Conservation (phyloP, 805 yeast genomes). For the Lachancea meyersii region DNA sequence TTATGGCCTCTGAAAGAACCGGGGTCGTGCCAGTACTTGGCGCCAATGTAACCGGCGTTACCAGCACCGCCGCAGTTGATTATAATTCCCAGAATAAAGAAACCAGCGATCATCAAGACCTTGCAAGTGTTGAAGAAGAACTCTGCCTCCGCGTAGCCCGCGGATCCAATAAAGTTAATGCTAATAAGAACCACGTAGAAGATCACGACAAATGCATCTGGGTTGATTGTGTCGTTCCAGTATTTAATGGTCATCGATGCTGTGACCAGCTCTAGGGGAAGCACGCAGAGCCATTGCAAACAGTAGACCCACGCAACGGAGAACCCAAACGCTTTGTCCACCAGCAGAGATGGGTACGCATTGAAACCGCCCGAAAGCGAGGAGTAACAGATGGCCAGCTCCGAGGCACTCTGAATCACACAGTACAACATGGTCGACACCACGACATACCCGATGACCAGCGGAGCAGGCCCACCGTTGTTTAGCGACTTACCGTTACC, state of each 20-base stretch:
- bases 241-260: constrained; percentile 55
- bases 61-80: constrained; percentile 39
- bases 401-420: constrained; percentile 58
- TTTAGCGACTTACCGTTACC: constrained; percentile 47
- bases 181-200: constrained; percentile 42
- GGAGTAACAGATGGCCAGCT: constrained; percentile 55
- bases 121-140: constrained; percentile 61
- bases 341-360: constrained; percentile 46
- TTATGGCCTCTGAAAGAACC: constrained; percentile 42
- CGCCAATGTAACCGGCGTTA: constrained; percentile 44
- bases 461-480: constrained; percentile 43
- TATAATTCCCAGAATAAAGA: constrained; percentile 47
- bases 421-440: constrained; percentile 54
- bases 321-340: constrained; percentile 54
- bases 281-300: constrained; percentile 56
- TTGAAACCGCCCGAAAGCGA: constrained; percentile 59
- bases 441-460: constrained; percentile 50
- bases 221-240: constrained; percentile 48
- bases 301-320: constrained; percentile 59
- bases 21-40: constrained; percentile 45
- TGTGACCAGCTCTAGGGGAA: constrained; percentile 59
- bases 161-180: constrained; percentile 47
- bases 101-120: constrained; percentile 54
- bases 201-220: constrained; percentile 53
- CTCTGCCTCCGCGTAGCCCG: constrained; percentile 57